A percentile compares a stretch with the other conserved stretches of the same genome.
Conservation (phyloP, 345 rosid genomes). For the Balakata baccata region DNA sequence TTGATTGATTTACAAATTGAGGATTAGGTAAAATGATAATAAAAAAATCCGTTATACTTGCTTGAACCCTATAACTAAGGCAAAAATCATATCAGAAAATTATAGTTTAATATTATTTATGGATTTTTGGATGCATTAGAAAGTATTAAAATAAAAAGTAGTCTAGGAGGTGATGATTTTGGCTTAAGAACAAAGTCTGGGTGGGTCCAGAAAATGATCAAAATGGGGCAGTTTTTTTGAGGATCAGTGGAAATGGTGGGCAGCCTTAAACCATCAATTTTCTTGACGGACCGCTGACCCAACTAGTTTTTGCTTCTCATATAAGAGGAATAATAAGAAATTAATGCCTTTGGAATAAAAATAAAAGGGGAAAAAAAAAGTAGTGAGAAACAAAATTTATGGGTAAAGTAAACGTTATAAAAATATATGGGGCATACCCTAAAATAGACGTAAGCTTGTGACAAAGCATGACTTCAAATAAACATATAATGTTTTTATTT, state of each 20-base stretch:
- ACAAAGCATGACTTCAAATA: conserved; percentile 49
- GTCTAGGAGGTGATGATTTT: conserved; percentile 53
- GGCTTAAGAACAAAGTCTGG: conserved; percentile 60
- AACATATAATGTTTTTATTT: too few relatives aligned
- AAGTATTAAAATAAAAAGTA: conserved; percentile 4
- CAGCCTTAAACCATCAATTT: conserved; percentile 26
- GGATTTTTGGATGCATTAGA: conserved; percentile 36
- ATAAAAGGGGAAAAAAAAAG: not conserved
- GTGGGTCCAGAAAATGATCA: conserved; percentile 54
- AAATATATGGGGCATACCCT: not conserved
- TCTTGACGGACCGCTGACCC: conserved; percentile 43
- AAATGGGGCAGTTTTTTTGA: conserved; percentile 31
- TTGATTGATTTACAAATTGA: too few relatives aligned
- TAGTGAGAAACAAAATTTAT: conserved; percentile 9
- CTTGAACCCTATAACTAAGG: too few relatives aligned
- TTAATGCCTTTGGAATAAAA: conserved; percentile 17
- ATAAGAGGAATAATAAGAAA: not conserved
- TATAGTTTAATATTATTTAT: not conserved
- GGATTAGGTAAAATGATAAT: too few relatives aligned
- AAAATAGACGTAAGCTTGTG: conserved; percentile 31
- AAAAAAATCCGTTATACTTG: too few relatives aligned
- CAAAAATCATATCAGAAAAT: too few relatives aligned
- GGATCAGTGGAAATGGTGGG: conserved; percentile 43
- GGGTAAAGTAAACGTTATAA: conserved; percentile 39
- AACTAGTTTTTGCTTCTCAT: not conserved